A percentile compares a stretch with the other conserved stretches of the same genome.
These are phyloP conservation scores for Leishmania mexicana DNA, from an alignment of 208 protist species.

Conservation along the genomic window DNA sequence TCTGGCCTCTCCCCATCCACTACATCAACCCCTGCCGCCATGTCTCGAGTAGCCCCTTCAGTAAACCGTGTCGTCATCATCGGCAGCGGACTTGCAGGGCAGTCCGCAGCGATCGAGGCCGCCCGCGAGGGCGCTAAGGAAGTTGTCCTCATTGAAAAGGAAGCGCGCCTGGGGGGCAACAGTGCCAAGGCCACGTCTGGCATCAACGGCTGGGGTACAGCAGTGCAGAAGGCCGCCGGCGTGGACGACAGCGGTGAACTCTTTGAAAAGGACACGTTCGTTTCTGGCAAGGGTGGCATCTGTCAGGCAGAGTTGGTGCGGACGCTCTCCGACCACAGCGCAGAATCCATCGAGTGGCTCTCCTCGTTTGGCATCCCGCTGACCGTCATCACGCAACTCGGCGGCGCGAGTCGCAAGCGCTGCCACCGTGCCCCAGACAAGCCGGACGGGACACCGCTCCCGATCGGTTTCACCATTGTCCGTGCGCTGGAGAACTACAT, in stretches of 20 bases:
- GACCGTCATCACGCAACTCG: slow-evolving; percentile 84
- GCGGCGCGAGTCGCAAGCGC: slow-evolving; percentile 86
- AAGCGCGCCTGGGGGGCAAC: slow-evolving; percentile 92
- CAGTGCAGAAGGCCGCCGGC: slow-evolving; percentile 68
- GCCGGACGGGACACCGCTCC: slow-evolving; percentile 78
- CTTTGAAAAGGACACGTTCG: slow-evolving; percentile 83
- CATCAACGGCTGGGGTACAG: slow-evolving; percentile 94
- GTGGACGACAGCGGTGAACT: slow-evolving; percentile 65
- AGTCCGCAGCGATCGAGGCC: slow-evolving; percentile 79
- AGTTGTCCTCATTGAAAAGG: slow-evolving; percentile 94
- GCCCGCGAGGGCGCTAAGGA: slow-evolving; percentile 66
- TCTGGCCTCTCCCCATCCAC: slow-evolving; percentile 28
- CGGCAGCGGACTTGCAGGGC: slow-evolving; percentile 82
- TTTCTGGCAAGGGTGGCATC: slow-evolving; percentile 63
- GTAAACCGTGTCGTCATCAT: slow-evolving; percentile 76
- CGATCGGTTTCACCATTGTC: slow-evolving; percentile 92
- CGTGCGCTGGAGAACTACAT: slow-evolving; percentile 83
- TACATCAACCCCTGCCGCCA: slow-evolving; percentile 41
- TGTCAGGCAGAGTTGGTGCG: slow-evolving; percentile 80
- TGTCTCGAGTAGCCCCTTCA: slow-evolving; percentile 41
- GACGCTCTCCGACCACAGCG: slow-evolving; percentile 75
- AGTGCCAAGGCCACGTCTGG: slow-evolving; percentile 96
- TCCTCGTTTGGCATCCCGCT: slow-evolving; percentile 84
- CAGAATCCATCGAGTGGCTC: slow-evolving; percentile 79
- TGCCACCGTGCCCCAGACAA: slow-evolving; percentile 84